Conservation (phyloP, 768 basidiomycete species). For the Boletus coccyginus region DNA sequence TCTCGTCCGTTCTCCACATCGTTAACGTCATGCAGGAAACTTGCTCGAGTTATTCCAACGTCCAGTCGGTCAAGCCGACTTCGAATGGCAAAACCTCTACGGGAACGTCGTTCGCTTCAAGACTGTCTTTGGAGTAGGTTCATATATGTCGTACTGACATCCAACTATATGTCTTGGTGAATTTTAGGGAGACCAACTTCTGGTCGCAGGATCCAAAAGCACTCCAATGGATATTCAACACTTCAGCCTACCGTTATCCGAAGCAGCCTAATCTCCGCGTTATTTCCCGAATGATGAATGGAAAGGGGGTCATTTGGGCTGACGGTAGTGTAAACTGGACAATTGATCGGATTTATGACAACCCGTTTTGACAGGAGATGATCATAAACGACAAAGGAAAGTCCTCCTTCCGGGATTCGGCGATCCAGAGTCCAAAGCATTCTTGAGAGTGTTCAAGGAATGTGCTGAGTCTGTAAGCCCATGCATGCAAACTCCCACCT, state of each 20-base stretch:
- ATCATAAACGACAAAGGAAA: slow-evolving; percentile 52
- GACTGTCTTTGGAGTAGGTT: slow-evolving; percentile 24
- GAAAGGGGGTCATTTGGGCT: slow-evolving; percentile 39
- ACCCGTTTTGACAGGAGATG: slow-evolving; percentile 29
- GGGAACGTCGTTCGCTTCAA: slow-evolving; percentile 31
- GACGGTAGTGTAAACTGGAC: slow-evolving; percentile 30
- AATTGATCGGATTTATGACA: slow-evolving; percentile 9
- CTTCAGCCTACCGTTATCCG: slow-evolving; percentile 41
- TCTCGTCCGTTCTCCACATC: slow-evolving; percentile 15
- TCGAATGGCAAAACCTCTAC: slow-evolving; percentile 31
- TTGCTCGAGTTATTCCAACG: slow-evolving; percentile 27
- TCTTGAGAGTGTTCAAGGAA: slow-evolving; percentile 46
- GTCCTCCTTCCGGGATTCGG: slow-evolving; percentile 58
- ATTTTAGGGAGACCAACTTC: slow-evolving; percentile 41
- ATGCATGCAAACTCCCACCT: neutral
- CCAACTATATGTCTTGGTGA: slow-evolving; percentile 4
- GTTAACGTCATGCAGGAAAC: slow-evolving; percentile 26
- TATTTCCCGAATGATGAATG: slow-evolving; percentile 18
- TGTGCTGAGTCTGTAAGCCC: slow-evolving; percentile 27
- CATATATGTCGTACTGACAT: neutral
- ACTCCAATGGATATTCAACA: slow-evolving; percentile 37
- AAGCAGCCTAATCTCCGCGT: slow-evolving; percentile 33
- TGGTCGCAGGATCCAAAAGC: slow-evolving; percentile 51
- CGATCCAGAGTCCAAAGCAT: slow-evolving; percentile 47
- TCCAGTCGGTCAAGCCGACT: slow-evolving; percentile 27